These are phyloP conservation scores for Saccharata proteae DNA, from an alignment of 2,329 filamentous ascomycete species.

Conservation along the genomic window DNA sequence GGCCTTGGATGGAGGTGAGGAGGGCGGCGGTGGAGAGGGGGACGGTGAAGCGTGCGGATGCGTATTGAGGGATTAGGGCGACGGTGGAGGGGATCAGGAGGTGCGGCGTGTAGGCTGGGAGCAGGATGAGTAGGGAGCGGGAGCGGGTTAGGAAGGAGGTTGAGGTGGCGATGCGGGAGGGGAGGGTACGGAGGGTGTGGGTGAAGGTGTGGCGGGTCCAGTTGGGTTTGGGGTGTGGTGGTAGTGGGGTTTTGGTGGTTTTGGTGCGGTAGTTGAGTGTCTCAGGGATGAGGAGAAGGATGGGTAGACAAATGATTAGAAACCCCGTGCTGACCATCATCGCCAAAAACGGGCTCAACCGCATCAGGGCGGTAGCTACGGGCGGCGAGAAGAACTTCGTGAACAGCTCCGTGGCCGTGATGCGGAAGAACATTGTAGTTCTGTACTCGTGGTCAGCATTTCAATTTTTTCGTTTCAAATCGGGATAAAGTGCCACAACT, in stretches of 20 bases:
- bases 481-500: not conserved
- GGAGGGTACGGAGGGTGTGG: not conserved
- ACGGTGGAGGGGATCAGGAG: slow-evolving; percentile 11
- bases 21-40: slow-evolving; percentile 25
- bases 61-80: slow-evolving; percentile 40
- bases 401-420: slow-evolving; percentile 17
- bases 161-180: slow-evolving; percentile 10
- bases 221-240: not conserved
- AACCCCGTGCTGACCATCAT: slow-evolving; percentile 13
- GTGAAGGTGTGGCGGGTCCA: slow-evolving; percentile 1
- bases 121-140: slow-evolving; percentile 18
- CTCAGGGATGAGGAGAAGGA: slow-evolving; percentile 19
- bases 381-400: slow-evolving; percentile 19
- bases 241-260: not conserved
- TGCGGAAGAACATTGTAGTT: slow-evolving; percentile 17
- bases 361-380: slow-evolving; percentile 22
- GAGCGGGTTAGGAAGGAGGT: slow-evolving; percentile 19
- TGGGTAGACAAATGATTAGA: not conserved
- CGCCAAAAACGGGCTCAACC: slow-evolving; percentile 21
- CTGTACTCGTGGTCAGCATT: too few species aligned
- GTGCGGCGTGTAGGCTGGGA: slow-evolving; percentile 17
- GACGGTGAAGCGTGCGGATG: slow-evolving; percentile 39
- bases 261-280: slow-evolving; percentile 16
- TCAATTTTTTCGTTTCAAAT: not conserved
- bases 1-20: slow-evolving; percentile 18